Conservation (phyloP, 768 basidiomycete genomes). For the Kwoniella botswanensis region DNA sequence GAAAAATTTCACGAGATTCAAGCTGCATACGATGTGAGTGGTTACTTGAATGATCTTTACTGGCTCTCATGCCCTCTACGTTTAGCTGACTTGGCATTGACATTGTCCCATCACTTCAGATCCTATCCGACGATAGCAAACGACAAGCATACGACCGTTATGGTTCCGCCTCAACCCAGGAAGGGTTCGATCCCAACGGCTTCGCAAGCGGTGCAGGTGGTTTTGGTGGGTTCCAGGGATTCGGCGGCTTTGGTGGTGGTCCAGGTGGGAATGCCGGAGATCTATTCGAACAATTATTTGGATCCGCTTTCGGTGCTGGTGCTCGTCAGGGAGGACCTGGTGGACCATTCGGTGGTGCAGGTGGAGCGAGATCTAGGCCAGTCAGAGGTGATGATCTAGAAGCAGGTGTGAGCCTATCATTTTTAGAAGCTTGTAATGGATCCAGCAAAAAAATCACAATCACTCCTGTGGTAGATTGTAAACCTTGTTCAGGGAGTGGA, state of each 20-base stretch:
- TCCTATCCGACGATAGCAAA: slow-evolving; percentile 92
- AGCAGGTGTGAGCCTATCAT: slow-evolving; percentile 72
- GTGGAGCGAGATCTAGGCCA: slow-evolving; percentile 59
- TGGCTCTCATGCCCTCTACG: too few species aligned
- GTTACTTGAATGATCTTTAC: background rate
- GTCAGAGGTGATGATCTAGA: slow-evolving; percentile 81
- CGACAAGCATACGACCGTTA: slow-evolving; percentile 88
- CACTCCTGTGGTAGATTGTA: slow-evolving; percentile 81
- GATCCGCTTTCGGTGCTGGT: slow-evolving; percentile 63
- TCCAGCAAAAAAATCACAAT: slow-evolving; percentile 74
- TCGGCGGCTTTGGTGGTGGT: slow-evolving; percentile 62
- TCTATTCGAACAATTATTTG: slow-evolving; percentile 86
- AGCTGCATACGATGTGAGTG: slow-evolving; percentile 88
- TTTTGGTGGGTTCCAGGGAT: slow-evolving; percentile 77
- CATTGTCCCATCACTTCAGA: slow-evolving; percentile 61
- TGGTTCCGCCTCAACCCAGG: slow-evolving; percentile 88
- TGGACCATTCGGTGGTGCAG: slow-evolving; percentile 57
- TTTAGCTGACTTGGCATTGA: background rate
- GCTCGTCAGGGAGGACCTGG: slow-evolving; percentile 35
- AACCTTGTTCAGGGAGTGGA: slow-evolving; percentile 81
- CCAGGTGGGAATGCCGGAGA: slow-evolving; percentile 64
- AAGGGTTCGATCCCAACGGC: slow-evolving; percentile 89
- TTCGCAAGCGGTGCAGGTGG: slow-evolving; percentile 71
- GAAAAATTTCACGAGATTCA: slow-evolving; percentile 97
- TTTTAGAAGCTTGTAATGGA: slow-evolving; percentile 96